Evolutionary conservation across 225 moss, liverwort and hornwort species (phyloP).

Genomic region (Takakia lepidozioides): DNA sequence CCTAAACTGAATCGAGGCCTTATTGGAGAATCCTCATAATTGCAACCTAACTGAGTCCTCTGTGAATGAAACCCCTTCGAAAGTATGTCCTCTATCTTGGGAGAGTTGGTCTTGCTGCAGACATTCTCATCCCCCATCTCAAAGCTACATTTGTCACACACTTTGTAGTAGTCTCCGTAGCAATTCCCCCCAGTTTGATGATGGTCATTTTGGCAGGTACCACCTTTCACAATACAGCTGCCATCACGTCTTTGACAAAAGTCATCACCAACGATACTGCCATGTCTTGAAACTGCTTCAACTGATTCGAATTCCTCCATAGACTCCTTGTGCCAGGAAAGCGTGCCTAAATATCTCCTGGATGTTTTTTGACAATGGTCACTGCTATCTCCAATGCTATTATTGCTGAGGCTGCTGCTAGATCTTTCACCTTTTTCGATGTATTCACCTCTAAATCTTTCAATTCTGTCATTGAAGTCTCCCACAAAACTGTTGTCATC

Average conservation of each 20-base stretch:
- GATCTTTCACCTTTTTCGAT: not conserved
- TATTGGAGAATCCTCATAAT: too few species aligned
- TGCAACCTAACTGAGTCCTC: too few species aligned
- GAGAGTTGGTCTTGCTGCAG: not conserved
- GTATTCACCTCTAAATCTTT: not conserved
- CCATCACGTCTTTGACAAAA: not conserved
- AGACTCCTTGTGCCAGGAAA: not conserved
- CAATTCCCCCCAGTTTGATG: not conserved
- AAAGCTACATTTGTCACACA: not conserved
- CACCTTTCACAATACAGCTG: not conserved
- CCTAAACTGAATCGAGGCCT: too few species aligned
- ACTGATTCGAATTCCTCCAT: not conserved
- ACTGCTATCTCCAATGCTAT: not conserved
- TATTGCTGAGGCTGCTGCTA: not conserved
- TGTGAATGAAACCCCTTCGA: too few species aligned
- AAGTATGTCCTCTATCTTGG: not conserved
- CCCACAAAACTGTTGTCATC: not conserved
- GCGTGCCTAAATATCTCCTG: not conserved
- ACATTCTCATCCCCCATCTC: not conserved
- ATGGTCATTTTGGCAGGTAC: not conserved
- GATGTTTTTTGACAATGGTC: not conserved
- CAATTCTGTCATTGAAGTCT: not conserved
- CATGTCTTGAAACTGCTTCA: conserved; percentile 1
- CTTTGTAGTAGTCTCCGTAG: not conserved
- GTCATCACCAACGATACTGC: not conserved